phyloP scores from a whole-genome alignment of 805 yeast species.

The Huiozyma naganishii region DNA sequence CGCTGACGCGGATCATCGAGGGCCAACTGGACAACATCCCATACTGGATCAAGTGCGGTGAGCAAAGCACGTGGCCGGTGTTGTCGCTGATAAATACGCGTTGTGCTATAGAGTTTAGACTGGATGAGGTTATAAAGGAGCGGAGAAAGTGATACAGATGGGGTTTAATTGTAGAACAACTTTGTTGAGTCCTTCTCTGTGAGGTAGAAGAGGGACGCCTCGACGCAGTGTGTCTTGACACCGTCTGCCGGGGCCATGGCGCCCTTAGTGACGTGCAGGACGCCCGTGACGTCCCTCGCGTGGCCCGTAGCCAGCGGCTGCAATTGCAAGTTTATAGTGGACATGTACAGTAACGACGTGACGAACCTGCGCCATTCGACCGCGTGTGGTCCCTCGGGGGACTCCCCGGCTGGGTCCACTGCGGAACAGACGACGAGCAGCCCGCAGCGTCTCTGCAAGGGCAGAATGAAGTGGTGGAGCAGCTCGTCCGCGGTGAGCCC shows the following conservation, averaged over 20 bases:
- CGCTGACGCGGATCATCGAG: slow-evolving; percentile 70
- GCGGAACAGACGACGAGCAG: slow-evolving; percentile 17
- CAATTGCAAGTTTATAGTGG: slow-evolving; percentile 33
- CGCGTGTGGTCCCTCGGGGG: slow-evolving; percentile 6
- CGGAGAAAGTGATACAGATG: slow-evolving; percentile 15
- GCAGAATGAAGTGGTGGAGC: slow-evolving; percentile 18
- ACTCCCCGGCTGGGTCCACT: slow-evolving; percentile 10
- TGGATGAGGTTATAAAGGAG: slow-evolving; percentile 56
- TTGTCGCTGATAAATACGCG: slow-evolving; percentile 77
- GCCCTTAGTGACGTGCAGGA: slow-evolving; percentile 51
- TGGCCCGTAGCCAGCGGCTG: slow-evolving; percentile 69
- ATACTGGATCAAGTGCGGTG: slow-evolving; percentile 87
- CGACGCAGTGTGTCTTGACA: slow-evolving; percentile 29
- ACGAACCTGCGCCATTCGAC: slow-evolving; percentile 21
- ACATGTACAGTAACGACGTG: slow-evolving; percentile 14
- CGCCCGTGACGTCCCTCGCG: slow-evolving; percentile 75
- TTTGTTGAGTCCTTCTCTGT: slow-evolving; percentile 43
- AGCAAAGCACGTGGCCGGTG: slow-evolving; percentile 86
- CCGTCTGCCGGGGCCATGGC: slow-evolving; percentile 26
- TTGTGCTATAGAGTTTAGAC: slow-evolving; percentile 79
- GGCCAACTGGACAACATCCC: slow-evolving; percentile 70
- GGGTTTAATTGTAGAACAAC: slow-evolving; percentile 31
- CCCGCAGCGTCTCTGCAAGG: slow-evolving; percentile 17
- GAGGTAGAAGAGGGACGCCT: slow-evolving; percentile 54
- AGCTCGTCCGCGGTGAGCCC: slow-evolving; percentile 21